Evolutionary conservation across 257 asterid genomes (phyloP).

Genomic region (Ilex aquifolium): DNA sequence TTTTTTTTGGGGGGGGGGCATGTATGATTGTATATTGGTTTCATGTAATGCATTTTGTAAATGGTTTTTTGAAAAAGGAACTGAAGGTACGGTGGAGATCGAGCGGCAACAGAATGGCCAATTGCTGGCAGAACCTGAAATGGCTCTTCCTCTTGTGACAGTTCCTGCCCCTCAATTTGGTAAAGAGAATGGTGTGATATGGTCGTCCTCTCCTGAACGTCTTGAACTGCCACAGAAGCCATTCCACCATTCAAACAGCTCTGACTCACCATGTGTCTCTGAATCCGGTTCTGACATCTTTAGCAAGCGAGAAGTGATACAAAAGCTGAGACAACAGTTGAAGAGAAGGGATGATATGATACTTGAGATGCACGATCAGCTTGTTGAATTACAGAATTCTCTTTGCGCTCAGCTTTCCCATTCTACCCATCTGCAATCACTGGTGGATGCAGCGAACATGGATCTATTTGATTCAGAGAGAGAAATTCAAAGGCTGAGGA

Average conservation of each 20-base stretch:
- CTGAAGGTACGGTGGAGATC: conserved; percentile 40
- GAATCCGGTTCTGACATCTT: conserved; percentile 91
- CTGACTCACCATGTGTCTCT: conserved; percentile 84
- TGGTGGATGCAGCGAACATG: conserved; percentile 70
- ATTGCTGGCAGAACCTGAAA: conserved; percentile 47
- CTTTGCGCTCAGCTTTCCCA: conserved; percentile 51
- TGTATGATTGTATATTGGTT: not conserved
- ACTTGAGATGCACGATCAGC: conserved; percentile 92
- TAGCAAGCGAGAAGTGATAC: conserved; percentile 83
- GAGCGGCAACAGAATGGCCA: conserved; percentile 59
- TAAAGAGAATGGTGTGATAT: conserved; percentile 64
- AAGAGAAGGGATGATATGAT: conserved; percentile 91
- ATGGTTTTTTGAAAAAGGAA: conserved; percentile 32
- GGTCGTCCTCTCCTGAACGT: conserved; percentile 80
- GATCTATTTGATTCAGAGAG: conserved; percentile 71
- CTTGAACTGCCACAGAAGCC: conserved; percentile 85
- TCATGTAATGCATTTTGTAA: no score
- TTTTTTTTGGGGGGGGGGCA: not conserved
- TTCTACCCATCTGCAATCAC: conserved; percentile 68
- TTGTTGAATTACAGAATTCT: conserved; percentile 60
- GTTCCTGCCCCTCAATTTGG: conserved; percentile 55
- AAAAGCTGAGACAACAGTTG: conserved; percentile 81
- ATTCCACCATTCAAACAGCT: conserved; percentile 78
- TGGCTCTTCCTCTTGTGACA: conserved; percentile 66
- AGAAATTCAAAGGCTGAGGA: conserved; percentile 83